Evolutionary conservation across 2,329 filamentous ascomycete genomes (phyloP).

Genomic region (Cryphonectria naterciae): DNA sequence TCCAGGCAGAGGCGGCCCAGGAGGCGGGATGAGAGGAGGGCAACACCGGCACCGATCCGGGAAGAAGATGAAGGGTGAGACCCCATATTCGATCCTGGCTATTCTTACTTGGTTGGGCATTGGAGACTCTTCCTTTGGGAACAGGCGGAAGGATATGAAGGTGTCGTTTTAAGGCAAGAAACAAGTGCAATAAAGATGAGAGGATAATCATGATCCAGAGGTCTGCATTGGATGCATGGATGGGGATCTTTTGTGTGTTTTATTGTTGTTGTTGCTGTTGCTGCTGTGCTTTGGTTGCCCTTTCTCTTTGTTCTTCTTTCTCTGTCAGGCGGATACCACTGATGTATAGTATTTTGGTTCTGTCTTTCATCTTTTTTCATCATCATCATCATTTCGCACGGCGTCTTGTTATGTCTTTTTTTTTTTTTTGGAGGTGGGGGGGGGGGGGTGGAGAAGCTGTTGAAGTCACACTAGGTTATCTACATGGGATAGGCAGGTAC

Average conservation of each 20-base stretch:
- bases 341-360: not conserved
- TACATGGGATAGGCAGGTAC: conserved; percentile 7
- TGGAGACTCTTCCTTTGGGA: not conserved
- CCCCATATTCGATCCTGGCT: not conserved
- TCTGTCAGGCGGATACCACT: conserved; percentile 2
- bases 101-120: too few relatives aligned
- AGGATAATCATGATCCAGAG: not conserved
- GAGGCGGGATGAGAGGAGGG: conserved; percentile 66
- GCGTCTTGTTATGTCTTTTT: not conserved
- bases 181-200: not conserved
- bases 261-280: not conserved
- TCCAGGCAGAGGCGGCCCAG: conserved; percentile 69
- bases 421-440: too few relatives aligned
- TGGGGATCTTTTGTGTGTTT: not conserved
- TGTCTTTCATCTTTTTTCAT: not conserved
- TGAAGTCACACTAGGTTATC: not conserved
- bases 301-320: not conserved
- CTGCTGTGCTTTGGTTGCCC: too few relatives aligned
- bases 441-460: not conserved
- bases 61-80: conserved; percentile 62
- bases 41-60: conserved; percentile 72
- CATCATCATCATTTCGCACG: conserved; percentile 1
- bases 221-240: not conserved
- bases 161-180: not conserved
- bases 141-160: not conserved